Base-by-base conservation (phyloP, 352 stramenopile species). In the Phytophthora litchii region DNA sequence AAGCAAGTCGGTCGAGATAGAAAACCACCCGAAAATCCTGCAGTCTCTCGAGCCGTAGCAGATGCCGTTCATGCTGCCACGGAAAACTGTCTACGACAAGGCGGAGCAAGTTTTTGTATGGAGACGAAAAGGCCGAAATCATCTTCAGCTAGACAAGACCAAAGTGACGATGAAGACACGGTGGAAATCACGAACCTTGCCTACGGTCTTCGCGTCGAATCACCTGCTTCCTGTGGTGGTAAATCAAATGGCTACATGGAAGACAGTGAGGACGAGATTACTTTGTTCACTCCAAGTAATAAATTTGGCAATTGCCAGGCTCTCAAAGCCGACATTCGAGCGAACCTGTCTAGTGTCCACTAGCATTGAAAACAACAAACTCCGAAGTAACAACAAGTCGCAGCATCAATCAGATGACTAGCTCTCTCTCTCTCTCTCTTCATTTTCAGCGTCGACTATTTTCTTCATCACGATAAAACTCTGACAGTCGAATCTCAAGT, bases 401-500 rank as follows among this genome's bases (percentile, higher is more conserved):
- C n/a, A n/a, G n/a, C n/a, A n/a, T n/a, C n/a, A n/a, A n/a, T 27
- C 23, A 27, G 23, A 27, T 5, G 23, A 27, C 23, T 27, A 5
- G 23, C 23, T 27, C 23, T 5, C 23, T n/a, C n/a, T n/a, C n/a
- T n/a, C 23, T 27, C 23, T 5, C 23, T 27, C 23, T 27, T 27
- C 23, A 27, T 27, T 27, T 3, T 27, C 5, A 27, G 5, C 23
- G 23, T 27, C 23, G 23, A 27, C 23, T 27, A 27, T 38, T n/a
- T 5, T 46, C 32, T 36, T 58, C 37, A 2, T 67, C 46, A 14
- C 68, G 72, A 58, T 87, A 89, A 59, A 81, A 89, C 50, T 87
- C 79, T 1, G 58, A 66, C 32, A 89, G 58, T 11, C 79, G 74
- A 36, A 83, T 80, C 41, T 86, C 76, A 10, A 87, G 59, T 46